A percentile compares a stretch with the other conserved stretches of the same genome.
These are phyloP conservation scores for Tylopilus felleus DNA, from an alignment of 768 basidiomycete species.

Conservation along the genomic window DNA sequence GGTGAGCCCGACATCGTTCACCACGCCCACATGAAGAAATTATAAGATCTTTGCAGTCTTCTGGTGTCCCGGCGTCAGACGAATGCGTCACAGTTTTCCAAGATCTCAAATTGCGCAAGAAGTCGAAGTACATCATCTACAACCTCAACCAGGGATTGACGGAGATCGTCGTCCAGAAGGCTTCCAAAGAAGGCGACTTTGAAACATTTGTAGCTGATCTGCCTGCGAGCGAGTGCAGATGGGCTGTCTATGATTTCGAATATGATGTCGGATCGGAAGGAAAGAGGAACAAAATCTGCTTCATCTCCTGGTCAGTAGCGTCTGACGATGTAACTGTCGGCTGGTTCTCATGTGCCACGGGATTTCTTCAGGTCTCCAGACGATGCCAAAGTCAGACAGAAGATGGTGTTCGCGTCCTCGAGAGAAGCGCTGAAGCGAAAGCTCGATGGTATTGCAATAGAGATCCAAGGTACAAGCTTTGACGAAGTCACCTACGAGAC, in stretches of 20 bases:
- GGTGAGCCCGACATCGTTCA: conserved; percentile 22
- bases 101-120: conserved; percentile 40
- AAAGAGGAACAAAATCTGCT: conserved; percentile 84
- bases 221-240: conserved; percentile 72
- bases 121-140: conserved; percentile 85
- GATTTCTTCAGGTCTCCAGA: conserved; percentile 76
- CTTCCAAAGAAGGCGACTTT: conserved; percentile 49
- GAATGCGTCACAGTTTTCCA: conserved; percentile 40
- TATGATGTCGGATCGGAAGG: conserved; percentile 61
- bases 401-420: conserved; percentile 95
- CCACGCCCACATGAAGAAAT: not conserved
- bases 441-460: conserved; percentile 75
- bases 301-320: conserved; percentile 77
- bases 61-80: conserved; percentile 46
- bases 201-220: conserved; percentile 71
- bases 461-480: conserved; percentile 83
- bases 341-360: not conserved
- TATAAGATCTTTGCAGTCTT: conserved; percentile 21
- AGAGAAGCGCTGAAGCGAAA: conserved; percentile 72
- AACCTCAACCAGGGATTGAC: conserved; percentile 52
- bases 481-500: conserved; percentile 67
- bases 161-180: conserved; percentile 77
- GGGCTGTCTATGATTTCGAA: conserved; percentile 90
- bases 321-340: not conserved
- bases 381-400: conserved; percentile 74